Base-by-base conservation (phyloP, 495 filamentous ascomycete genomes). In the Hypoxylon intermedium region DNA sequence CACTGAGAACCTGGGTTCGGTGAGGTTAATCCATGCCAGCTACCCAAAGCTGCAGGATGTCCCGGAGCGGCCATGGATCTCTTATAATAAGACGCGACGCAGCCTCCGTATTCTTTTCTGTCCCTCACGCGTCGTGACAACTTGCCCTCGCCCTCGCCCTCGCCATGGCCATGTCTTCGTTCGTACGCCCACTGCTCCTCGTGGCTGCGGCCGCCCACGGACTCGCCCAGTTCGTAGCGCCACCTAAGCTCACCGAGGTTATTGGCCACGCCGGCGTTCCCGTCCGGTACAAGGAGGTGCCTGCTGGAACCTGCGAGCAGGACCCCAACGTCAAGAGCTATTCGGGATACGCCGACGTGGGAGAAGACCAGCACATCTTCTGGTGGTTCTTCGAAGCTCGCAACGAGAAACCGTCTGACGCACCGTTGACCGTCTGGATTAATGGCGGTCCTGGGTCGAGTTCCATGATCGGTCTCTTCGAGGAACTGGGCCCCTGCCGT, bases 311-410 rank as follows among this genome's bases (percentile, higher is more conserved):
- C 37, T 89, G 87, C 56, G 87, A 89, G 72, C 78, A 82, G 2
- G 80, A 86, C 53, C 85, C 86, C 1, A 72, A 77, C 37, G 85
- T 89, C 12, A 87, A 87, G 68, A 85, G 81, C 51, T 89, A 84
- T 69, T 83, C 82, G 20, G 87, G 87, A 2, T 89, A 88, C 58
- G 82, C 85, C 9, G 87, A 89, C 72, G 79, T 89, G 26, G 75
- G 61, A 1, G 81, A 83, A 45, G 66, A 85, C 62, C 69, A 87
- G 64, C 85, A 89, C 62, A 84, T 86, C 38, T 88, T 88, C 73
- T 88, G 79, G 71, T 87, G 83, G 83, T 86, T 86, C 63, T 87
- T 87, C 58, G 84, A 87, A 65, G 73, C 83, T 3, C 74, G 85
- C 52, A 79, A 82, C 53, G 42, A 57, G 6, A 75, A 86, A 54